These are phyloP conservation scores for Phytophthora pisi DNA, from an alignment of 352 stramenopile species.

Conservation along the genomic window DNA sequence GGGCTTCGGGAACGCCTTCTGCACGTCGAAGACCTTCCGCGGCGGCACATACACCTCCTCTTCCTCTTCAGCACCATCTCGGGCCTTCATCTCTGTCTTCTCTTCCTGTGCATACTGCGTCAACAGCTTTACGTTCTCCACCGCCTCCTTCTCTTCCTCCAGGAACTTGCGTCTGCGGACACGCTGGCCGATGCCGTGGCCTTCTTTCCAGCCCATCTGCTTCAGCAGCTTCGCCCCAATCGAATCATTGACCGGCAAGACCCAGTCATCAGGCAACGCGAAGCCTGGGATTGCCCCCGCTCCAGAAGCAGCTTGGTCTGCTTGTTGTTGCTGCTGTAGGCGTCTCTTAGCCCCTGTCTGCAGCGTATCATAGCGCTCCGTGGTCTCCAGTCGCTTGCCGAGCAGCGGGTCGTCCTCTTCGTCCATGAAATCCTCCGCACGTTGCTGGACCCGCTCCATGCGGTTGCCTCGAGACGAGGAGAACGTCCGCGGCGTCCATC, in stretches of 20 bases:
- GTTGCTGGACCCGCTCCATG: slow-evolving; percentile 51
- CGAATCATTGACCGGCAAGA: slow-evolving; percentile 74
- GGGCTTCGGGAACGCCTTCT: slow-evolving; percentile 60
- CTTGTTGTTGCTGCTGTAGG: slow-evolving; percentile 33
- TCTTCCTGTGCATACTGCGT: slow-evolving; percentile 13
- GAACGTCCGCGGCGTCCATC: slow-evolving; percentile 88
- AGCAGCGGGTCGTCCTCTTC: slow-evolving; percentile 92
- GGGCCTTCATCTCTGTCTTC: slow-evolving; percentile 6
- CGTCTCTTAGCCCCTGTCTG: slow-evolving; percentile 41
- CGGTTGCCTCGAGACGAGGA: slow-evolving; percentile 71
- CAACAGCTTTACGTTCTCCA: slow-evolving; percentile 8
- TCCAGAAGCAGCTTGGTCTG: slow-evolving; percentile 8
- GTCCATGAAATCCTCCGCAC: slow-evolving; percentile 94
- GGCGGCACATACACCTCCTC: slow-evolving; percentile 60
- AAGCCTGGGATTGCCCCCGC: slow-evolving; percentile 39
- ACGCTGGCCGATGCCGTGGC: slow-evolving; percentile 84
- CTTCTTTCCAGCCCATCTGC: slow-evolving; percentile 92
- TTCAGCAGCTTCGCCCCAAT: slow-evolving; percentile 85
- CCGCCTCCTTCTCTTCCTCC: slow-evolving; percentile 10
- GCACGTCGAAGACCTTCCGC: slow-evolving; percentile 59
- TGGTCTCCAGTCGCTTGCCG: slow-evolving; percentile 76
- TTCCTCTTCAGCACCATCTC: slow-evolving; percentile 34
- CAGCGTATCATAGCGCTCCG: slow-evolving; percentile 67
- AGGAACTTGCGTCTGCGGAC: slow-evolving; percentile 58
- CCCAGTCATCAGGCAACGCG: slow-evolving; percentile 71